These are phyloP conservation scores for Mikania micrantha DNA, from an alignment of 129 eudicot species.

Conservation along the genomic window DNA sequence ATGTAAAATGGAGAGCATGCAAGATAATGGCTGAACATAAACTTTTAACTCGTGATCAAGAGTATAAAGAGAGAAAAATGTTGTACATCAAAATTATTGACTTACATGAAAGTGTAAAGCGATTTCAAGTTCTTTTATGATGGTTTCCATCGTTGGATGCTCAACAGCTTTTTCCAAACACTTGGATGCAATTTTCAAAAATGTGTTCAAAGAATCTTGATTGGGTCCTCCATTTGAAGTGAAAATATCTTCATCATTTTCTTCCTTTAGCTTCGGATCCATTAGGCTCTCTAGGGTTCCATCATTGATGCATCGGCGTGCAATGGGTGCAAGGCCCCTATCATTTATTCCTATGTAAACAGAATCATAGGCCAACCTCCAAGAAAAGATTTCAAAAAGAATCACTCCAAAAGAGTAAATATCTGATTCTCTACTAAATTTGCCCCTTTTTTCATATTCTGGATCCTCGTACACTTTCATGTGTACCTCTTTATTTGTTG, in stretches of 20 bases:
- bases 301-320: neutral
- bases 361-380: neutral
- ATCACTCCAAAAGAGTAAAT: neutral
- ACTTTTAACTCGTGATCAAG: no score
- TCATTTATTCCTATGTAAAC: neutral
- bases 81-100: no score
- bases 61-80: no score
- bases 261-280: neutral
- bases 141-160: neutral
- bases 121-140: neutral
- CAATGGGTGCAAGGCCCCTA: constrained; percentile 1
- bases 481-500: no score
- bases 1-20: neutral
- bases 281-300: no score
- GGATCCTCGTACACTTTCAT: no score
- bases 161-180: no score
- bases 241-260: neutral
- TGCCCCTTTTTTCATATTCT: neutral
- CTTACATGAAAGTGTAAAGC: neutral
- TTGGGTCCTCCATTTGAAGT: neutral
- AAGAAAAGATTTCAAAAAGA: neutral
- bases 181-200: neutral
- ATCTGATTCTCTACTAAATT: neutral
- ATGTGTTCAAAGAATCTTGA: neutral
- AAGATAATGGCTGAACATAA: neutral